Base-by-base conservation (phyloP, 768 basidiomycete species). In the Tulasnella sp. region DNA sequence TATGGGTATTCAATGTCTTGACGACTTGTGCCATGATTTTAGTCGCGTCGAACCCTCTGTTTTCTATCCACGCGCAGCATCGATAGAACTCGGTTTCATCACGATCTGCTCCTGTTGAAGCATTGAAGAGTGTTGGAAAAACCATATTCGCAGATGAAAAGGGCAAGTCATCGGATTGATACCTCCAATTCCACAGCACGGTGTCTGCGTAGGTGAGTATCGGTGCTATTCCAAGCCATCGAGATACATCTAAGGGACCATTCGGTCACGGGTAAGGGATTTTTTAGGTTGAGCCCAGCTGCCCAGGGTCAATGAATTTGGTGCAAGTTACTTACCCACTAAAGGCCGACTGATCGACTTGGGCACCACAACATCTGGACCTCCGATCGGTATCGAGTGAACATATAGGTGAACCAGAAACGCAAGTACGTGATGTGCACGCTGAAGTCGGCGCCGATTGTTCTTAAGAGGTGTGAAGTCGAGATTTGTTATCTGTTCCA, bases 41-140 rank as follows among this genome's bases (percentile, higher is more conserved):
- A 24, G 54, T 54, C 32, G 28, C 53, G 45, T 39, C 76, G 1
- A 84, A 86, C 7, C 90, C 91, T 25, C 76, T 74, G n/a, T 93
- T 72, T 64, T 96, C 92, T 60, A 91, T 85, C 2, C 84, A 76
- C 2, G 87, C 78, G 0, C 89, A 90, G 43, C 79, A 72, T 41
- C 92, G 73, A 67, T 86, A 95, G 61, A 96, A 96, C 54, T 85
- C 83, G 48, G 77, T 73, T 63, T 96, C 92, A 60, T 89, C 86
- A 22, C 25, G 24, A 16, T 16, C 27, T 19, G 49, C 49, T 16
- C 64, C 64, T 5, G 81, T 82, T 22, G 76, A 74, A 29, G 16
- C 35, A 1, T 91, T 90, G 69, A 95, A 95, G 15, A 33, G 39
- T 16, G 54, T 56, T 12, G 41, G 37, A 33, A 54, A 56, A 6